A percentile compares a stretch with the other conserved stretches of the same genome.
Evolutionary conservation across 2,329 filamentous ascomycete genomes (phyloP).

Genomic region (Calonectria pauciramosa): DNA sequence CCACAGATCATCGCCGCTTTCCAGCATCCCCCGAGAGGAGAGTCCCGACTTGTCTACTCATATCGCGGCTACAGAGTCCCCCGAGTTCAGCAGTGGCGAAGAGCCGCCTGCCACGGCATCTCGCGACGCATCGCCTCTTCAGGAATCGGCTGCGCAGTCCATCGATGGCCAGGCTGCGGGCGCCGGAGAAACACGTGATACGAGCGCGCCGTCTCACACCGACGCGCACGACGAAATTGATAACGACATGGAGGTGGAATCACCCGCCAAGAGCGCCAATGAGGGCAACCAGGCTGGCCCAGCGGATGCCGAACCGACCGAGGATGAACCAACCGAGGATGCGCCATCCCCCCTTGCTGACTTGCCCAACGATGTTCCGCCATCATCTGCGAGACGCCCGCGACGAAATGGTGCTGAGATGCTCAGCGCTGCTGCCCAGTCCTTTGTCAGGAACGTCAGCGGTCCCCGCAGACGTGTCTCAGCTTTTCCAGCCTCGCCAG

Average conservation of each 20-base stretch:
- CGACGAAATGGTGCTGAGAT: conserved; percentile 34
- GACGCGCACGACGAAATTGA: neutral
- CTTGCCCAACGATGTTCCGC: neutral
- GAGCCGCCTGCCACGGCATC: neutral
- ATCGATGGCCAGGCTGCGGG: neutral
- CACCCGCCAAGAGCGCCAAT: neutral
- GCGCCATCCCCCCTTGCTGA: neutral
- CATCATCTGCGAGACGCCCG: conserved; percentile 25
- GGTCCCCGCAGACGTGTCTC: conserved; percentile 32
- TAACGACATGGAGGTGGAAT: neutral
- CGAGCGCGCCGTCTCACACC: neutral
- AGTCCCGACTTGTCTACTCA: conserved; percentile 28
- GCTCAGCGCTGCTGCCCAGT: conserved; percentile 16
- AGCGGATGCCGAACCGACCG: neutral
- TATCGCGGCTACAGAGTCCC: neutral
- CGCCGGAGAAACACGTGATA: conserved; percentile 1
- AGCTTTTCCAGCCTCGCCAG: conserved; percentile 31
- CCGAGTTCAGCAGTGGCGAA: neutral
- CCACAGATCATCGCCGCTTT: conserved; percentile 26
- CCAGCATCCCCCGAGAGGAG: neutral
- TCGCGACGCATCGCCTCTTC: neutral
- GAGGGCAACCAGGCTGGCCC: neutral
- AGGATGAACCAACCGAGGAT: neutral
- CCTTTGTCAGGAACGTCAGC: conserved; percentile 24
- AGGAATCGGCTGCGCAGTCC: conserved; percentile 15